Evolutionary conservation across 805 yeast genomes (phyloP).

Genomic region (Starmerella apicola): DNA sequence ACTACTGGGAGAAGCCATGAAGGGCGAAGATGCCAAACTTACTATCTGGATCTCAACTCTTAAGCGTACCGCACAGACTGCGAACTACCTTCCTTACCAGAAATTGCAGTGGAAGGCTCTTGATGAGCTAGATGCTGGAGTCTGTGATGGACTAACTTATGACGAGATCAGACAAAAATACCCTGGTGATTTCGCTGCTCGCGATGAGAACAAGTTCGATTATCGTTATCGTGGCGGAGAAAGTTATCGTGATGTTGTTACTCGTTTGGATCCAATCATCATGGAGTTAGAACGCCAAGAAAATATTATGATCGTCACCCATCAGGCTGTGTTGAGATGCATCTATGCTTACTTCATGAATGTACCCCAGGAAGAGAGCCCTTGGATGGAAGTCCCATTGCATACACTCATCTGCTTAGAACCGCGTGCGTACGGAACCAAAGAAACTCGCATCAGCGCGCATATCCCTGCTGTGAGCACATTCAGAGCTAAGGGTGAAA

Average conservation of each 20-base stretch:
- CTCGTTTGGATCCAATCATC: conserved; percentile 89
- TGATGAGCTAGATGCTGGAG: conserved; percentile 95
- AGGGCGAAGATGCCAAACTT: conserved; percentile 35
- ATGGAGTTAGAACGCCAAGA: conserved; percentile 98
- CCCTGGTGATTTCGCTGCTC: conserved; percentile 90
- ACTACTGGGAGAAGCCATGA: conserved; percentile 50
- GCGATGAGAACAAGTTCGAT: conserved; percentile 92
- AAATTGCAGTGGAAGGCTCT: conserved; percentile 91
- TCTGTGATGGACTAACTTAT: conserved; percentile 93
- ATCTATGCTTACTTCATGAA: conserved; percentile 97
- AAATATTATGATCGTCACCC: conserved; percentile 88
- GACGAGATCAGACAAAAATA: conserved; percentile 74
- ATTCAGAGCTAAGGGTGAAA: conserved; percentile 86
- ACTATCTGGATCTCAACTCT: conserved; percentile 95
- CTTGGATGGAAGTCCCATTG: conserved; percentile 98
- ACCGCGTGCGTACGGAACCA: conserved; percentile 86
- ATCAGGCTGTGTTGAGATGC: conserved; percentile 93
- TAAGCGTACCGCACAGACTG: conserved; percentile 84
- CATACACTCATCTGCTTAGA: conserved; percentile 90
- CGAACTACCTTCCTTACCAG: conserved; percentile 65
- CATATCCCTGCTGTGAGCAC: conserved; percentile 97
- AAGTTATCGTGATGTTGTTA: conserved; percentile 88
- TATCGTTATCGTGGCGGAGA: conserved; percentile 97
- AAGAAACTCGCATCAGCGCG: conserved; percentile 82
- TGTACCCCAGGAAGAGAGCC: conserved; percentile 92